Conservation (phyloP, 83 land plant genomes). For the Picea abies region DNA sequence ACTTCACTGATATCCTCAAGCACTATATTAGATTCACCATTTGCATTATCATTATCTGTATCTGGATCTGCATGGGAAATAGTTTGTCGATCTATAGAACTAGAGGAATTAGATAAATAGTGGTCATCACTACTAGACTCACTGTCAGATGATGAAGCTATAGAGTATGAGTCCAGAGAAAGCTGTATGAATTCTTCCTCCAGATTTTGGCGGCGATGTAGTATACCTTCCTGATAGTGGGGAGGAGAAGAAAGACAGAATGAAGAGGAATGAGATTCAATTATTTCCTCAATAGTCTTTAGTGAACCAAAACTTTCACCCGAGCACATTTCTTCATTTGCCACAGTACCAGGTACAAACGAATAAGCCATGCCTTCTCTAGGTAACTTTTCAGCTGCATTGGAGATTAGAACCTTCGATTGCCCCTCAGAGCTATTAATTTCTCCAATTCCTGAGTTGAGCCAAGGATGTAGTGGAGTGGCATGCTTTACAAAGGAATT, state of each 20-base stretch:
- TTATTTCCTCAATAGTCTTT: slow-evolving; percentile 36
- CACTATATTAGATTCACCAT: neutral
- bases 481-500: neutral
- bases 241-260: slow-evolving; percentile 70
- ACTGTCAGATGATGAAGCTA: slow-evolving; percentile 71
- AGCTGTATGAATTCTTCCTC: slow-evolving; percentile 77
- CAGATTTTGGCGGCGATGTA: slow-evolving; percentile 69
- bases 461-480: neutral
- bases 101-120: slow-evolving; percentile 25
- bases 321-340: slow-evolving; percentile 17
- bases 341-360: slow-evolving; percentile 7
- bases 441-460: neutral
- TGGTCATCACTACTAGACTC: slow-evolving; percentile 55
- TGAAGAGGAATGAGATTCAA: slow-evolving; percentile 40
- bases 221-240: slow-evolving; percentile 74
- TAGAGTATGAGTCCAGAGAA: slow-evolving; percentile 59
- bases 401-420: neutral
- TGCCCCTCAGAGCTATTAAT: neutral
- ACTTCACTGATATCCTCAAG: neutral
- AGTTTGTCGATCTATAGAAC: slow-evolving; percentile 19
- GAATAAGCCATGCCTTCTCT: neutral
- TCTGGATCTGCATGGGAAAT: slow-evolving; percentile 25
- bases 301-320: slow-evolving; percentile 21
- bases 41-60: slow-evolving; percentile 15
- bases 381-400: neutral